Percentiles rank a stretch among this genome's conserved stretches.
Evolutionary conservation across 495 filamentous ascomycete genomes (phyloP).

Genomic region (Talaromyces proteolyticus): DNA sequence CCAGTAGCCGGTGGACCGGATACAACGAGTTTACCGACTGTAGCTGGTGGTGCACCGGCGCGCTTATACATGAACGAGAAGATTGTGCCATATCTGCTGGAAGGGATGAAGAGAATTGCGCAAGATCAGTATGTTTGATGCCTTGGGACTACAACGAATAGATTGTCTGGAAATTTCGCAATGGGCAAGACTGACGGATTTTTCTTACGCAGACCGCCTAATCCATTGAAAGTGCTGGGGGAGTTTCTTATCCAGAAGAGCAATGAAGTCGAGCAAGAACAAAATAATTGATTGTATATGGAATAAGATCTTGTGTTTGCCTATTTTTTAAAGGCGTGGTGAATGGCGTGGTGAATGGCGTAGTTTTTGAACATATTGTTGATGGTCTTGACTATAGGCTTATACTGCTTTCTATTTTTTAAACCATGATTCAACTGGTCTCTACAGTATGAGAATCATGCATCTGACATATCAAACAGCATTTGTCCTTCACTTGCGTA

Average conservation of each 20-base stretch:
- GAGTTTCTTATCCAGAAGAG: slow-evolving; percentile 83
- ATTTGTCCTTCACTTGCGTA: no score
- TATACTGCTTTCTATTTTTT: no score
- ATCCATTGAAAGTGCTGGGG: slow-evolving; percentile 78
- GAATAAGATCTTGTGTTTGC: neutral
- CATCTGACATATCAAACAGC: no score
- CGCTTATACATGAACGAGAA: slow-evolving; percentile 86
- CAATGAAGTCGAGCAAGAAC: slow-evolving; percentile 57
- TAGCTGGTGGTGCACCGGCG: slow-evolving; percentile 73
- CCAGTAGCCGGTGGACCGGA: slow-evolving; percentile 3
- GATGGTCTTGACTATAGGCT: no score
- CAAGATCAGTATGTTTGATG: slow-evolving; percentile 69
- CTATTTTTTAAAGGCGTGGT: neutral
- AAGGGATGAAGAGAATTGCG: slow-evolving; percentile 87
- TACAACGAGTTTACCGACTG: neutral
- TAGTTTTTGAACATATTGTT: no score
- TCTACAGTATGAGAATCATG: no score
- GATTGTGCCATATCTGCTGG: slow-evolving; percentile 75
- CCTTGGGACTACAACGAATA: neutral
- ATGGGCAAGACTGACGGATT: slow-evolving; percentile 3
- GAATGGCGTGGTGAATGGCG: neutral
- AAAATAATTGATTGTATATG: neutral
- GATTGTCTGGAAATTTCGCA: no score
- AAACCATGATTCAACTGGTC: no score
- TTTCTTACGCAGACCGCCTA: slow-evolving; percentile 48